Base-by-base conservation (phyloP, 2,329 filamentous ascomycete genomes). In the Fusarium torreyae region DNA sequence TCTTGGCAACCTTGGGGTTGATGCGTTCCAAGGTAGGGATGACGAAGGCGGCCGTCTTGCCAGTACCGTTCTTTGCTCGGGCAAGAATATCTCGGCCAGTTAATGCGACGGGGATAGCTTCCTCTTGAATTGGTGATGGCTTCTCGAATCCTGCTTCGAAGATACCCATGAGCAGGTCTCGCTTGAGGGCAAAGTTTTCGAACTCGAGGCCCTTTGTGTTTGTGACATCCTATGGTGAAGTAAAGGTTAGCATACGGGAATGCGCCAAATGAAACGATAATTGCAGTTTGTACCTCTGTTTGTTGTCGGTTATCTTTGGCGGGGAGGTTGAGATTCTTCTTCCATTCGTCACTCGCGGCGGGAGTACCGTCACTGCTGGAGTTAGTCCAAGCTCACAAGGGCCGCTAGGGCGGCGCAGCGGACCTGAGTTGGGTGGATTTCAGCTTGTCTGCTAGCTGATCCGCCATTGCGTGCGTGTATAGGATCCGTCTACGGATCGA, bases 131-230 rank as follows among this genome's bases (percentile, higher is more conserved):
- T 13, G 96, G 96, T 59, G 96, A 99, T 17, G 96, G 96, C 83
- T 97, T 98, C 81, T 99, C 96, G 81, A 98, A 99, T 69, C 96
- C 96, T 73, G 96, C 96, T 84, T 99, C 96, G 81, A 98, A 99
- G 72, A 99, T 98, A 68, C 96, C 96, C 95, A 98, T 99, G 84
- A 99, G 89, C 66, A 99, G 85, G 79, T 97, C 93, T 78, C 96
- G 89, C 85, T 97, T 97, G 75, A 99, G 91, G 72, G 92, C 92
- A 79, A 99, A 98, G 73, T 98, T 93, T 82, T 99, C 97, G 77
- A 98, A 99, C 75, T 99, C 96, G 67, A 99, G 87, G 65, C 96
- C 96, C 84, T 98, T 98, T 33, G 95, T 99, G 76, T 94, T 94
- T 60, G 95, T 98, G 66, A 99, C 97, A 92, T 99, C 96, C 92